Evolutionary conservation across 768 basidiomycete species (phyloP), one percentile per base, ranked within the genome.

Genomic region (Nidularia sp.): DNA sequence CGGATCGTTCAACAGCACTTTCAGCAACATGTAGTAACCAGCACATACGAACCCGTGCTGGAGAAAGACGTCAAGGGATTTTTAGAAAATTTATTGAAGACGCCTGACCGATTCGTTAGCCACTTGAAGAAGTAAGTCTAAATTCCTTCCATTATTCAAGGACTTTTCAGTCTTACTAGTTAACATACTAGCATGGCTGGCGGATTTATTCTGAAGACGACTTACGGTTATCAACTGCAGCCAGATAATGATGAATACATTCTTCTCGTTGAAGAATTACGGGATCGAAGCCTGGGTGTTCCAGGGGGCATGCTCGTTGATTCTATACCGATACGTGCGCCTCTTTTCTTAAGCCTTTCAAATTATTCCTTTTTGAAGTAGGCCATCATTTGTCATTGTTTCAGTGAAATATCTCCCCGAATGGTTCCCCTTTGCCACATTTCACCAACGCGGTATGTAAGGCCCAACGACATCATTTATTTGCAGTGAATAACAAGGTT

Each of bases 211-310:
- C 33, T 53, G 33, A 36, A 36, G 25, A 47, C 47, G 15, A 45
- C 41, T 22, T 53, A 53, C 36, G 51, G 51, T n/a, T 32, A 53
- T 47, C 25, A 53, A 39, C 29, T 53, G 12, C 35, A 47, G 35
- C 25, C 51, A 6, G 12, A 34, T 18, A 41, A 35, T n/a, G 45
- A 53, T 42, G 15, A 13, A 31, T 55, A 39, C 36, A n/a, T 39
- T 8, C 9, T 9, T 8, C 36, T 39, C n/a, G 36, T 39, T 9
- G 36, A 39, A n/a, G 36, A 39, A 39, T 39, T 39, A 39, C 36
- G 36, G n/a, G n/a, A 39, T 9, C n/a, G 9, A 9, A n/a, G 36
- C 8, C n/a, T n/a, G 8, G 9, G n/a, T 8, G n/a, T n/a, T n/a
- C 36, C 36, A n/a, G 36, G 36, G n/a, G n/a, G 36, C n/a, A 8